These are phyloP conservation scores for Boletus vinaceobasis DNA, from an alignment of 768 basidiomycete species.

Conservation along the genomic window DNA sequence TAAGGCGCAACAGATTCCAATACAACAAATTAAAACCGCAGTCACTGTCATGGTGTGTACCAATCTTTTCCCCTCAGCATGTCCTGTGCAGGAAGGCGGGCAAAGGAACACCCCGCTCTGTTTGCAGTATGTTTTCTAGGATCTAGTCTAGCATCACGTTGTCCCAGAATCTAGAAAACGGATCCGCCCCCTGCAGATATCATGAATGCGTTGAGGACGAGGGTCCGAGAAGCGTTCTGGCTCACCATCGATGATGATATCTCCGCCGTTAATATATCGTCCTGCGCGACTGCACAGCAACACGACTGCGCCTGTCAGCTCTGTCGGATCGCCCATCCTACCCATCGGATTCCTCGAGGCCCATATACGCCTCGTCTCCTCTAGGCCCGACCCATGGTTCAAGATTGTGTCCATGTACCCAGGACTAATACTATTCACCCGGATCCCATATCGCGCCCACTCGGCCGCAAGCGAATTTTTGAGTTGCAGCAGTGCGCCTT, in stretches of 20 bases:
- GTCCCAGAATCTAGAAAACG: conserved; percentile 14
- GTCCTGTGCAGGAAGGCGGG: background rate
- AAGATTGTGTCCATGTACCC: conserved; percentile 44
- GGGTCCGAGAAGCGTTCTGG: background rate
- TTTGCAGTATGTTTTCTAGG: background rate
- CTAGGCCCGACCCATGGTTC: conserved; percentile 35
- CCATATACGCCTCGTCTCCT: conserved; percentile 36
- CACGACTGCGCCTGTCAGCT: conserved; percentile 38
- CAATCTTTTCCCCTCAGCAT: background rate
- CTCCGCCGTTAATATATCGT: conserved; percentile 41
- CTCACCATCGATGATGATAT: conserved; percentile 43
- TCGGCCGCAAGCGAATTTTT: conserved; percentile 40
- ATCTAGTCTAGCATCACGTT: background rate
- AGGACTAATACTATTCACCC: conserved; percentile 42
- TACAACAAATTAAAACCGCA: background rate
- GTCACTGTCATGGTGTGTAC: background rate
- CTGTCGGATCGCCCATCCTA: conserved; percentile 40
- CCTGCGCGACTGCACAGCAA: conserved; percentile 42
- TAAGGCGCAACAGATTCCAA: background rate
- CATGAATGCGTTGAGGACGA: background rate
- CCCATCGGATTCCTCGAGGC: conserved; percentile 40
- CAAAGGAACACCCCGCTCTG: background rate
- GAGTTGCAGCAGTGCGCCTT: conserved; percentile 39
- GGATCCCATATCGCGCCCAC: conserved; percentile 40
- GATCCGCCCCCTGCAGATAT: conserved; percentile 18